Evolutionary conservation across 805 yeast genomes (phyloP).

Genomic region (Yamadazyma phyllophila): DNA sequence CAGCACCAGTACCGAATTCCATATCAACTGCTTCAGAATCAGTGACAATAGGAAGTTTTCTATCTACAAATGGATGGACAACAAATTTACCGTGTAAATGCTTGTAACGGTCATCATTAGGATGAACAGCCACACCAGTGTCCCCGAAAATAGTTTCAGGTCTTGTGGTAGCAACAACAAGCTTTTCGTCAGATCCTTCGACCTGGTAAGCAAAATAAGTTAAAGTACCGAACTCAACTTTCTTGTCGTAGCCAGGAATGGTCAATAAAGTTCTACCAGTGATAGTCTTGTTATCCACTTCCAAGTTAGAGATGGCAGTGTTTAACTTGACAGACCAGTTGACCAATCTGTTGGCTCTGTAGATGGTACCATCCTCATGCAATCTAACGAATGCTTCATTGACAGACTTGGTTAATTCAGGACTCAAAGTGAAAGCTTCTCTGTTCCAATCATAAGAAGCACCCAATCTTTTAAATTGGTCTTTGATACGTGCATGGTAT

Average conservation of each 20-base stretch:
- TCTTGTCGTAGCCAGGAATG: slow-evolving; percentile 88
- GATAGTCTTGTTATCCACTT: slow-evolving; percentile 89
- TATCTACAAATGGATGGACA: slow-evolving; percentile 84
- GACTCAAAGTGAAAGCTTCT: slow-evolving; percentile 91
- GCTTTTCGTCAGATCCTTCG: slow-evolving; percentile 77
- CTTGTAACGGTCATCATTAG: slow-evolving; percentile 86
- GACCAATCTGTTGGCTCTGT: slow-evolving; percentile 88
- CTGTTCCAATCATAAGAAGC: slow-evolving; percentile 96
- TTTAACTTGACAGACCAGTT: slow-evolving; percentile 95
- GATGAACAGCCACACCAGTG: slow-evolving; percentile 97
- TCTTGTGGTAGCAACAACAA: slow-evolving; percentile 96
- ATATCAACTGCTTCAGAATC: slow-evolving; percentile 95
- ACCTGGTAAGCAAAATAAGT: slow-evolving; percentile 94
- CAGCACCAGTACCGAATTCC: slow-evolving; percentile 99
- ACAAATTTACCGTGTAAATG: slow-evolving; percentile 94
- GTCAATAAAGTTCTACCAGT: slow-evolving; percentile 75
- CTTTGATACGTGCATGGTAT: slow-evolving; percentile 81
- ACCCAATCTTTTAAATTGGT: slow-evolving; percentile 83
- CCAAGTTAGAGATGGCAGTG: slow-evolving; percentile 94
- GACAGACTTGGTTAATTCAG: slow-evolving; percentile 74
- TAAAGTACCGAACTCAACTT: slow-evolving; percentile 93
- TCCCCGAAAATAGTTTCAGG: slow-evolving; percentile 99
- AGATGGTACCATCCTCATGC: slow-evolving; percentile 93
- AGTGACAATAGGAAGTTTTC: slow-evolving; percentile 81
- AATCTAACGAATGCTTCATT: slow-evolving; percentile 85